Base-by-base conservation (phyloP, 2,329 filamentous ascomycete genomes). In the Verticillium nubilum region DNA sequence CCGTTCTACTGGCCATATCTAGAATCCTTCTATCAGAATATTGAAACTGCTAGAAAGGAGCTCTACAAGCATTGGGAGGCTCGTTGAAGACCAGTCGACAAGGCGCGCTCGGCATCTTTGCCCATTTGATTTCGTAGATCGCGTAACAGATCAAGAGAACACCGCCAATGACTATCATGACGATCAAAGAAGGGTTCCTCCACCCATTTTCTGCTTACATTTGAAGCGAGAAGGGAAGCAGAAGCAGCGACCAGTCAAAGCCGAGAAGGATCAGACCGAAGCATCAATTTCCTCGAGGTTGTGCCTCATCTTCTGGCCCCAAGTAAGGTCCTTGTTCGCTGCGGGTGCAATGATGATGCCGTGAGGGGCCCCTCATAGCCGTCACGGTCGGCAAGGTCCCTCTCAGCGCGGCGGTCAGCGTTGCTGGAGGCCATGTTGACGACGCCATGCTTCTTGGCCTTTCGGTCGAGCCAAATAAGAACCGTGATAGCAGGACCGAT, bases 141-240 rank as follows among this genome's bases (percentile, higher is more conserved):
- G 77, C 74, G n/a, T 80, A 75, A 0, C 63, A 67, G 7, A 75
- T 65, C 6, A 85, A 72, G 10, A 85, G 71, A 1, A 75, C 57
- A 0, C 63, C 70, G 3, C 80, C 80, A 0, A 80, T 50, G 1
- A 70, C 73, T 54, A 82, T 77, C 17, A 82, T 65, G 23, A 69
- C 73, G 56, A 73, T 72, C 10, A 83, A 67, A 69, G 74, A 83
- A 0, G 74, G 73, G 0, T 78, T 79, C 5, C 67, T 69, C 78
- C 79, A 81, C 55, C 72, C 67, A 26, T 69, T 67, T 2, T 74
- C 66, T 0, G 72, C 71, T 4, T 69, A 62, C 4, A 62, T 63
- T 2, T 70, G 74, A 5, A 80, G 65, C 37, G 71, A 78, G 67
- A 80, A 81, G 0, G 83, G 83, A 1, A 83, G 75, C 4, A 85